Evolutionary conservation across 2,329 filamentous ascomycete species (phyloP).

Genomic region (Ceratocystiopsis sp.): DNA sequence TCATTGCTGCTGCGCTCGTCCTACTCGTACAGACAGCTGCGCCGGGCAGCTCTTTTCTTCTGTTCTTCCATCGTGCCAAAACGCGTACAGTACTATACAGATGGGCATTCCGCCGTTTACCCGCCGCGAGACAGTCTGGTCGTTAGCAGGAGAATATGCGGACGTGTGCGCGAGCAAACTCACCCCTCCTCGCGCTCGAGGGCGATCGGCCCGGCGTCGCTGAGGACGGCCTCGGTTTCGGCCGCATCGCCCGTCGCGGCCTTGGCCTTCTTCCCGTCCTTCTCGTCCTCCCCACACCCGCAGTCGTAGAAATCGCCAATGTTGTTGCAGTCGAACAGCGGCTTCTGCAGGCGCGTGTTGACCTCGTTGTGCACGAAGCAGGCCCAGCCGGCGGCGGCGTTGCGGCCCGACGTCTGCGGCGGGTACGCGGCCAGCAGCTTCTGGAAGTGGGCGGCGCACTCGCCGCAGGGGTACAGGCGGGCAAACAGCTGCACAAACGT

Average conservation of each 20-base stretch:
- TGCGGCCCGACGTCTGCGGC: conserved; percentile 46
- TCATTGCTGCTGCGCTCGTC: no score
- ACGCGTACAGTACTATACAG: no score
- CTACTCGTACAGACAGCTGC: no score
- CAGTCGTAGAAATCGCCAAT: conserved; percentile 59
- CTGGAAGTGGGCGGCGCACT: conserved; percentile 52
- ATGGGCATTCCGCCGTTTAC: neutral
- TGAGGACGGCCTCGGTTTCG: no score
- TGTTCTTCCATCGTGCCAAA: no score
- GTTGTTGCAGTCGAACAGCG: conserved; percentile 45
- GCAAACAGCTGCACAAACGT: conserved; percentile 50
- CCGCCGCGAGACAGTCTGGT: conserved; percentile 3
- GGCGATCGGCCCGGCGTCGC: no score
- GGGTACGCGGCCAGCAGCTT: conserved; percentile 43
- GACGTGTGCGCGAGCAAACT: neutral
- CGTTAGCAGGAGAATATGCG: neutral
- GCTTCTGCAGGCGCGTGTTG: conserved; percentile 45
- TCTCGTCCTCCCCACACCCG: conserved; percentile 48
- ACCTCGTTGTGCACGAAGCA: conserved; percentile 53
- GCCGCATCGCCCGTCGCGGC: conserved; percentile 5
- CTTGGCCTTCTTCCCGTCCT: conserved; percentile 20
- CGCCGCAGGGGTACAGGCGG: conserved; percentile 53
- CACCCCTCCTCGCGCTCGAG: conserved; percentile 13
- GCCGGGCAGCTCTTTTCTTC: no score
- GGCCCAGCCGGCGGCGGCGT: conserved; percentile 48